Evolutionary conservation across 345 rosid genomes (phyloP), one percentile per base, ranked within the genome.

Genomic region (Litchi chinensis): DNA sequence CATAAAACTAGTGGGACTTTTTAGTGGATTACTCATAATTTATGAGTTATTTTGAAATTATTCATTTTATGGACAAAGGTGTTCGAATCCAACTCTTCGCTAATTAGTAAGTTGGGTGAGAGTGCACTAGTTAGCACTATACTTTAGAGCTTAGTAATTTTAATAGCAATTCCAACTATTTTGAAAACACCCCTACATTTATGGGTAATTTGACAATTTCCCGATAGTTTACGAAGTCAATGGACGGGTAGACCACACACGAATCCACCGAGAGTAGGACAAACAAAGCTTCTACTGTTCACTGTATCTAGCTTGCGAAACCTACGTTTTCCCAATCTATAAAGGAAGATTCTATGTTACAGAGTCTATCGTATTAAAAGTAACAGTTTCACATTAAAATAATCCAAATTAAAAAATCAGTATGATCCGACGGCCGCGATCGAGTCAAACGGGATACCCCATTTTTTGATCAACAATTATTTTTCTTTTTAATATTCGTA

Each of bases 341-440:
- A 84, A 82, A 77, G 86, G 82, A 77, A 88, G 87, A 84, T 82
- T 80, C 84, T 78, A 70, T 26, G 70, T 69, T 82, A 19, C 81
- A 66, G 77, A 41, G 16, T 9, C 68, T 43, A 54, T 73, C 28
- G 72, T 73, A 56, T 73, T 66, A 73, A 73, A 66, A 73, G 77
- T 43, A 79, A 40, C 71, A 46, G 63, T 46, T 57, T 3, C 18
- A 46, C n/a, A 41, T 43, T 62, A 74, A 22, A 12, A 37, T 16
- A 48, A 28, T 65, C 21, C n/a, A 16, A 73, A 9, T 16, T 24
- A 16, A 18, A 50, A 19, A 12, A n/a, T 64, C 52, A 52, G 39
- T 67, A 21, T 16, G 13, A 66, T 76, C 54, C n/a, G 22, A 65
- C 79, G 79, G 71, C 3, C 41, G 5, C n/a, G 39, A 65, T 65